Percentiles rank a stretch among this genome's conserved stretches.
These are phyloP conservation scores for Monosporozyma yasuniensis DNA, from an alignment of 805 yeast genomes.

Conservation along the genomic window DNA sequence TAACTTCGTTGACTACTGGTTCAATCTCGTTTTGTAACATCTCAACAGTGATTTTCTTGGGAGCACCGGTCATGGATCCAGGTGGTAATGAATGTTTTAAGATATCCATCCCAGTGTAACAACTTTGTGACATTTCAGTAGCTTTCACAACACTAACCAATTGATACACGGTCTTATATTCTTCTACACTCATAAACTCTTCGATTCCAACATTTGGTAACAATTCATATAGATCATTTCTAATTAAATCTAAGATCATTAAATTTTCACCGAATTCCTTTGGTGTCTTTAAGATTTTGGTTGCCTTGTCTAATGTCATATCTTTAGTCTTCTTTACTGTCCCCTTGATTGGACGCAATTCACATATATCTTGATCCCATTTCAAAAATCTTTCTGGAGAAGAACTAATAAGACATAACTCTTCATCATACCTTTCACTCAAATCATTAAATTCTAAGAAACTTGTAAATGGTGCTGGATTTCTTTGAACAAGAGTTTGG, in stretches of 20 bases:
- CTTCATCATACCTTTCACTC: constrained; percentile 41
- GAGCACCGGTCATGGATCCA: constrained; percentile 99
- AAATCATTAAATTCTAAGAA: constrained; percentile 50
- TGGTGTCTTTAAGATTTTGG: constrained; percentile 60
- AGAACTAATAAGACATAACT: constrained; percentile 56
- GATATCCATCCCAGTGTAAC: constrained; percentile 66
- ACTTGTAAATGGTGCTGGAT: constrained; percentile 91
- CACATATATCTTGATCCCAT: constrained; percentile 60
- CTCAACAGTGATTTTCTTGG: constrained; percentile 87
- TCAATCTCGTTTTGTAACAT: constrained; percentile 44
- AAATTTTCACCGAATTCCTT: constrained; percentile 93
- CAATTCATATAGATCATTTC: constrained; percentile 78
- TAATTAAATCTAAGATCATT: constrained; percentile 92
- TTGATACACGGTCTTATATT: constrained; percentile 84
- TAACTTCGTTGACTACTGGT: constrained; percentile 28
- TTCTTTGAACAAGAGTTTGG: constrained; percentile 55
- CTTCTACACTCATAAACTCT: constrained; percentile 85
- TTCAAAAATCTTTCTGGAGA: constrained; percentile 90
- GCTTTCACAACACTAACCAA: constrained; percentile 86
- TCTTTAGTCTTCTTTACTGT: constrained; percentile 65
- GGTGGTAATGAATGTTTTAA: constrained; percentile 81
- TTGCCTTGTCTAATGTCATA: constrained; percentile 51
- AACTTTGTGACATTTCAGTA: constrained; percentile 14
- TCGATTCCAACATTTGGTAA: constrained; percentile 59
- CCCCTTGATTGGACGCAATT: constrained; percentile 92